These are phyloP conservation scores for Beta macrorhiza DNA, from an alignment of 179 eudicot genomes.

Conservation along the genomic window DNA sequence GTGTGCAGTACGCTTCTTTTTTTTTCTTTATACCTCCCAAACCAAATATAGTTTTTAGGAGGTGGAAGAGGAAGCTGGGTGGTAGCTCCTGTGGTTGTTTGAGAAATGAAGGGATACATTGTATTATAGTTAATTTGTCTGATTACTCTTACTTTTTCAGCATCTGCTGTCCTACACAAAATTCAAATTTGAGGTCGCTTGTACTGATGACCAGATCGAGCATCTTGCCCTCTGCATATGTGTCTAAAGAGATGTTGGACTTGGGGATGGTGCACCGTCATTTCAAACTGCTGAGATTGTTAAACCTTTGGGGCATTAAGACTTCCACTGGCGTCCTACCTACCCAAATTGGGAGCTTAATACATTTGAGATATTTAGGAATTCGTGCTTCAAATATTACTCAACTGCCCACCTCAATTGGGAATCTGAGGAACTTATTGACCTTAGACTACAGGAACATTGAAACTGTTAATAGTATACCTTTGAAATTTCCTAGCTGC, in stretches of 20 bases:
- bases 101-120: no score
- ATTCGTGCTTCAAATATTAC: constrained; percentile 38
- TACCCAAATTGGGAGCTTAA: constrained; percentile 31
- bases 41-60: no score
- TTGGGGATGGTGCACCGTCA: neutral
- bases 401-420: constrained; percentile 46
- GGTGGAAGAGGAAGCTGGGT: no score
- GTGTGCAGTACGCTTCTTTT: no score
- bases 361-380: constrained; percentile 53
- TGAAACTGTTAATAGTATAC: neutral
- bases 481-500: constrained; percentile 19
- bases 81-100: no score
- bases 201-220: constrained; percentile 16
- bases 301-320: constrained; percentile 38
- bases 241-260: constrained; percentile 16
- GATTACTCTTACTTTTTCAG: neutral
- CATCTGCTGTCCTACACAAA: constrained; percentile 17
- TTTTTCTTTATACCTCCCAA: no score
- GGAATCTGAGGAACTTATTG: constrained; percentile 41
- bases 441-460: constrained; percentile 39
- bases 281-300: constrained; percentile 46
- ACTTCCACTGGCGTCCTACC: constrained; percentile 36
- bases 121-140: neutral
- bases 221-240: constrained; percentile 5
- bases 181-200: constrained; percentile 30